phyloP scores from a whole-genome alignment of 495 filamentous ascomycete species.

The Talaromyces stipitatus region DNA sequence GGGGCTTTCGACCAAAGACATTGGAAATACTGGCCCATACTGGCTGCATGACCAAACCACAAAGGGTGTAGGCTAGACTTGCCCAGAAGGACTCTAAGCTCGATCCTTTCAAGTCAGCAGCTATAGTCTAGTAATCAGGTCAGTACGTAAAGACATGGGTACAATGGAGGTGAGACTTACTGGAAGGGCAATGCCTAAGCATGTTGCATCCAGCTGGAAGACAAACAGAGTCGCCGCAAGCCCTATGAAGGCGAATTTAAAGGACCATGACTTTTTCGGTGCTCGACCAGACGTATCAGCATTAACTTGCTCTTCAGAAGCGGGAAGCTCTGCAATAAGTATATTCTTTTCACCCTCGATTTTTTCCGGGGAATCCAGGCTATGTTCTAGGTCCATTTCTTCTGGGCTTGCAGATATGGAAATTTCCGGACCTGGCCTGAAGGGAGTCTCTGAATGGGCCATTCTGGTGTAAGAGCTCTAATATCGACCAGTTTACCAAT shows the following conservation, averaged over 20 bases:
- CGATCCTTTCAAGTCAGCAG: background rate
- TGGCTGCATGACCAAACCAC: constrained; percentile 28
- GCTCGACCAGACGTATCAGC: background rate
- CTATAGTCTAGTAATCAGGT: background rate
- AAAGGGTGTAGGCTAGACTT: constrained; percentile 31
- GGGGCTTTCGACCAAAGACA: constrained; percentile 28
- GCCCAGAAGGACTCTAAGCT: constrained; percentile 25
- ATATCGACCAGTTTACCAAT: too few species aligned
- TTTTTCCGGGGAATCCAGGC: background rate
- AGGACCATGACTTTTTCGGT: background rate
- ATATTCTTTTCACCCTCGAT: background rate
- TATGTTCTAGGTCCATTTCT: background rate
- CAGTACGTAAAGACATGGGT: background rate
- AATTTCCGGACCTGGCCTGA: background rate
- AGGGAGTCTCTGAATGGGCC: background rate
- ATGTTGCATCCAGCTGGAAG: background rate
- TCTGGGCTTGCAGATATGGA: background rate
- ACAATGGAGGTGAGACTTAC: background rate
- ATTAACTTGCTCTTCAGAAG: background rate
- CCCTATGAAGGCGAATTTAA: background rate
- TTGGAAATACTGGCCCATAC: constrained; percentile 33
- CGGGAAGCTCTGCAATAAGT: background rate
- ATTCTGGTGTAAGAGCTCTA: background rate
- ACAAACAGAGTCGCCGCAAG: background rate
- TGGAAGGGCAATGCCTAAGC: background rate